Evolutionary conservation across 257 asterid genomes (phyloP), one percentile per base, ranked within the genome.

Genomic region (Solanum stenotomum): DNA sequence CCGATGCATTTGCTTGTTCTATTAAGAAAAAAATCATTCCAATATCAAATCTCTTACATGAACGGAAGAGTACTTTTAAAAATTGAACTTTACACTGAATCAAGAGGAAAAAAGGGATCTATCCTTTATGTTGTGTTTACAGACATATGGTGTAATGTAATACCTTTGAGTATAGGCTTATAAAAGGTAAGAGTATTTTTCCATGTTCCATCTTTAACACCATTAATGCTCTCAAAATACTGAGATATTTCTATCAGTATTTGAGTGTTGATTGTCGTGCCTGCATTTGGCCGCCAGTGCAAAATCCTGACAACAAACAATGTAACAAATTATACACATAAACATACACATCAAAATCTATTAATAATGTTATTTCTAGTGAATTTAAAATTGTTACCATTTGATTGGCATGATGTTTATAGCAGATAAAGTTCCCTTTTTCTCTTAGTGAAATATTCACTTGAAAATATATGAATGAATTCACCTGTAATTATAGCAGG

Each of bases 251-350:
- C 67, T 59, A 25, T 87, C 98, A 95, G 94, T 91, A 97, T 95
- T 90, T 96, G 98, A 90, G 90, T 92, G 95, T 92, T 95, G 37
- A 97, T 96, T 14, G 98, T 93, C 44, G 98, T 89, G n/a, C 99
- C 98, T 5, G 94, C 95, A 85, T 97, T 97, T 10, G 98, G 98
- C 87, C 95, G 99, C 98, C 98, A 97, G 89, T 96, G 95, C 65
- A 96, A 91, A 91, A 97, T 93, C 98, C 98, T 96, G 88, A 81
- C 89, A 3, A 67, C 25, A 85, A n/a, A 84, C 10, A 22, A 59
- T 22, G 5, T 22, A 8, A 59, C 87, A 88, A 49, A 37, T 22
- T 37, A 20, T 74, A 9, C 10, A 22, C 81, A 72, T 18, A 74
- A 67, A 49, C 20, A 14, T 46, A 68, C 25, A 35, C 79, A 72